Evolutionary conservation across 495 filamentous ascomycete species (phyloP).

Genomic region (Hyaloscypha bicolor): DNA sequence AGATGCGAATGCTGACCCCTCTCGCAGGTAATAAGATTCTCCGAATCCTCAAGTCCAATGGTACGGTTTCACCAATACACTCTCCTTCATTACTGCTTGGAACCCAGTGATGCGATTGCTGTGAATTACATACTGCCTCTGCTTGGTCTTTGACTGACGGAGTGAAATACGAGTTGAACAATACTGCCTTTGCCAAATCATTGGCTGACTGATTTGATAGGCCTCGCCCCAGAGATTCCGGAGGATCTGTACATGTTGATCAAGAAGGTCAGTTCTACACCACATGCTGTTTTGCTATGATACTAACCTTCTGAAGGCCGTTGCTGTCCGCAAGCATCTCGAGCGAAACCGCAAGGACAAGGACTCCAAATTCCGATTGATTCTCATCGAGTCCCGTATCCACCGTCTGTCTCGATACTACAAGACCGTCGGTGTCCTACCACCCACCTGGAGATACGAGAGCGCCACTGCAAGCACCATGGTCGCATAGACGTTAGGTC

Average conservation of each 20-base stretch:
- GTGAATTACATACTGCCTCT: conserved; percentile 64
- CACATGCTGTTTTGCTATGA: not conserved
- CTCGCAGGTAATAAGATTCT: conserved; percentile 95
- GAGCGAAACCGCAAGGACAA: conserved; percentile 99
- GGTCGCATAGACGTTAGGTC: conserved; percentile 53
- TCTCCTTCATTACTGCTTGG: conserved; percentile 12
- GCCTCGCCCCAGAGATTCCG: conserved; percentile 95
- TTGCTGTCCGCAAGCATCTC: conserved; percentile 99
- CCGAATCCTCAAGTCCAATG: conserved; percentile 92
- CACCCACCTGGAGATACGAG: conserved; percentile 98
- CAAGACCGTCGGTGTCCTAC: conserved; percentile 98
- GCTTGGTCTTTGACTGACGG: conserved; percentile 72
- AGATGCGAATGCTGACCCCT: conserved; percentile 7
- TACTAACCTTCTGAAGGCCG: conserved; percentile 59
- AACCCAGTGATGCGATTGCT: conserved; percentile 13
- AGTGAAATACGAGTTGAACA: conserved; percentile 32
- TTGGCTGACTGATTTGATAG: conserved; percentile 52
- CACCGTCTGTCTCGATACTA: conserved; percentile 96
- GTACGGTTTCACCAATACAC: conserved; percentile 58
- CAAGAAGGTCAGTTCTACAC: conserved; percentile 78
- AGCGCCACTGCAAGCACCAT: conserved; percentile 64
- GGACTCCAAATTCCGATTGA: conserved; percentile 99
- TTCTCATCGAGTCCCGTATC: conserved; percentile 99
- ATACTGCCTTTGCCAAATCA: conserved; percentile 87
- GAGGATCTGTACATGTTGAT: conserved; percentile 99